These are phyloP conservation scores for Aspergillus bombycis DNA, from an alignment of 2,329 filamentous ascomycete genomes.

Conservation along the genomic window DNA sequence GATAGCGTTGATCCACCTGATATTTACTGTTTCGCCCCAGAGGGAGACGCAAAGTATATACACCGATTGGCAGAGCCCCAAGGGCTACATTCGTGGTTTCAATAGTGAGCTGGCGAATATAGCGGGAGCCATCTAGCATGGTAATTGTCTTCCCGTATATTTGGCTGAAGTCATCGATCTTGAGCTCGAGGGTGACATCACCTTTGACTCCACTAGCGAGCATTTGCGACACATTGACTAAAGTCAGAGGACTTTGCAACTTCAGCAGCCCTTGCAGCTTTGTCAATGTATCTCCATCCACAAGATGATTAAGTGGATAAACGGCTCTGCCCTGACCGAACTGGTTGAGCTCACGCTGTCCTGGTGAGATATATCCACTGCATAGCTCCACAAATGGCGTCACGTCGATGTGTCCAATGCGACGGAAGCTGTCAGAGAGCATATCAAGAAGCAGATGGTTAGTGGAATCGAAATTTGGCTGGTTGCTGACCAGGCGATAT, in stretches of 20 bases:
- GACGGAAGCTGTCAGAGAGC: background rate
- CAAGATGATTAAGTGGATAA: background rate
- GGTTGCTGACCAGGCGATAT: background rate
- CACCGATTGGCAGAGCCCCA: background rate
- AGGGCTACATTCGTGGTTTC: background rate
- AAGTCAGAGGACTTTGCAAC: background rate
- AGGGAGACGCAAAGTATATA: background rate
- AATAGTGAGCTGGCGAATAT: background rate
- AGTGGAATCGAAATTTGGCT: background rate
- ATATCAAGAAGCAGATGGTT: background rate
- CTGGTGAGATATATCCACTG: background rate
- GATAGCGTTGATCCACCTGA: background rate
- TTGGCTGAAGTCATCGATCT: background rate
- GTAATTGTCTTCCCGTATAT: background rate
- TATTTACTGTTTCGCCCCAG: background rate
- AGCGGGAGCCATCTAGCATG: background rate
- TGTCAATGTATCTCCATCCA: background rate
- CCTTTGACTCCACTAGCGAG: background rate
- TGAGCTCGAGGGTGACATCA: background rate
- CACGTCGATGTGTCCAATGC: background rate
- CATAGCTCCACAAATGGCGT: background rate
- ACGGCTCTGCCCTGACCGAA: background rate
- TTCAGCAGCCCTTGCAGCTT: background rate
- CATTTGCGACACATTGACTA: background rate
- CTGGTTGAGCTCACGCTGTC: background rate